A percentile compares a stretch with the other conserved stretches of the same genome.
phyloP scores from a whole-genome alignment of 441 rosid species.

The Flueggea neowawraea region DNA sequence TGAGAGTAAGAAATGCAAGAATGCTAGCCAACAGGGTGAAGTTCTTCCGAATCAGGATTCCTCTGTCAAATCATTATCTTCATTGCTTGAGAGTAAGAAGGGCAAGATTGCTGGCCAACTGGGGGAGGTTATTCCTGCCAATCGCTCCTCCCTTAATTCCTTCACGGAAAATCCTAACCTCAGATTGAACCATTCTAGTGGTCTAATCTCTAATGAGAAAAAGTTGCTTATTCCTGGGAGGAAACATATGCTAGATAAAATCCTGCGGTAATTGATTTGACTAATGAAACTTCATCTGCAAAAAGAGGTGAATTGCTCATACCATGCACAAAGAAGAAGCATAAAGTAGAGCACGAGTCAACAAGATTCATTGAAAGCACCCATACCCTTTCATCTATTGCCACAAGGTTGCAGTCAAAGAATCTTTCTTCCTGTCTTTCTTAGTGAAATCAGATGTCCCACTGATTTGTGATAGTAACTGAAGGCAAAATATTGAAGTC shows the following conservation, averaged over 20 bases:
- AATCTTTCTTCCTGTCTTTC: constrained; percentile 20
- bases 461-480: constrained; percentile 19
- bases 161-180: constrained; percentile 26
- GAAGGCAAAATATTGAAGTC: constrained; percentile 28
- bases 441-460: constrained; percentile 31
- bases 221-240: constrained; percentile 33
- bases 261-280: constrained; percentile 31
- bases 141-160: constrained; percentile 54
- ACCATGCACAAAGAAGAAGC: constrained; percentile 51
- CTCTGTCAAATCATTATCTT: constrained; percentile 26
- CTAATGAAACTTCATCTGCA: constrained; percentile 27
- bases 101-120: constrained; percentile 35
- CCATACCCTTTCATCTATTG: constrained; percentile 25
- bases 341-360: constrained; percentile 38
- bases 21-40: constrained; percentile 35
- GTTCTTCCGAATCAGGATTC: constrained; percentile 41
- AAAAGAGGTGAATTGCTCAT: too few relatives aligned
- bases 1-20: constrained; percentile 38
- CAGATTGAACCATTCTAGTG: constrained; percentile 41
- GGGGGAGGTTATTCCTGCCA: constrained; percentile 68
- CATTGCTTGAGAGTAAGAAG: constrained; percentile 39
- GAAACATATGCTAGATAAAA: constrained; percentile 30
- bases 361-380: constrained; percentile 15
- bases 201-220: constrained; percentile 30
- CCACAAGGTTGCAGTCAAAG: constrained; percentile 26